Evolutionary conservation across 1,284 basidiomycete species (phyloP), one percentile per base, ranked within the genome.

Genomic region (Apiotrichum siamense): DNA sequence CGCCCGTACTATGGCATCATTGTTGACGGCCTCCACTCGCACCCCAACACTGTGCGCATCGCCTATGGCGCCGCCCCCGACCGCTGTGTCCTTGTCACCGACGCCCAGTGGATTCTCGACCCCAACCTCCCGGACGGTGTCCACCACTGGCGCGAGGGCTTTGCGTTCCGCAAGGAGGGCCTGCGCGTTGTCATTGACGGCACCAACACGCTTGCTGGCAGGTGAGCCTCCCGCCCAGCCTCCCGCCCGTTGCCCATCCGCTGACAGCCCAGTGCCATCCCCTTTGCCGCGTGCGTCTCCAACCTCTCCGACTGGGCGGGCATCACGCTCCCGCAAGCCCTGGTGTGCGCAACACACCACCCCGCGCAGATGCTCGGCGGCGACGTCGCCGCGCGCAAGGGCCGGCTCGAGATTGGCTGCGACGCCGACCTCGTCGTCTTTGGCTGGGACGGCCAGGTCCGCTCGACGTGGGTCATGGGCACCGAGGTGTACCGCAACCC

Each of bases 11-110:
- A 87, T 65, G 88, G 87, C 48, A 75, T 93, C 54, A 94, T 94
- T 55, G 88, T 89, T 12, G 90, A 94, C 67, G 90, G 90, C 0
- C 83, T 90, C 51, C 90, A 94, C 69, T 87, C 83, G 24, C 89
- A 93, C 71, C 89, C 90, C 4, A 88, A 90, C 72, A 88, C 87
- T 40, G 87, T 93, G 47, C 78, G 87, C 61, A 77, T 93, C 54
- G 89, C 90, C 1, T 92, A 92, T 69, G 81, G 83, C 32, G 81
- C 86, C 0, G 84, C 85, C 61, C 85, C 86, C 1, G 83, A 87
- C 12, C 86, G 88, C 0, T 93, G 89, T 64, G 82, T 94, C 37
- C 76, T 94, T 33, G 85, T 93, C 47, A 91, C 88, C 0, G 90
- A 94, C 73, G 87, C 88, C 3, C 86, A 88, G 83, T 86, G 85